A percentile compares a stretch with the other conserved stretches of the same genome.
These are phyloP conservation scores for Aspergillus arachidicola DNA, from an alignment of 2,329 filamentous ascomycete species.

Conservation along the genomic window DNA sequence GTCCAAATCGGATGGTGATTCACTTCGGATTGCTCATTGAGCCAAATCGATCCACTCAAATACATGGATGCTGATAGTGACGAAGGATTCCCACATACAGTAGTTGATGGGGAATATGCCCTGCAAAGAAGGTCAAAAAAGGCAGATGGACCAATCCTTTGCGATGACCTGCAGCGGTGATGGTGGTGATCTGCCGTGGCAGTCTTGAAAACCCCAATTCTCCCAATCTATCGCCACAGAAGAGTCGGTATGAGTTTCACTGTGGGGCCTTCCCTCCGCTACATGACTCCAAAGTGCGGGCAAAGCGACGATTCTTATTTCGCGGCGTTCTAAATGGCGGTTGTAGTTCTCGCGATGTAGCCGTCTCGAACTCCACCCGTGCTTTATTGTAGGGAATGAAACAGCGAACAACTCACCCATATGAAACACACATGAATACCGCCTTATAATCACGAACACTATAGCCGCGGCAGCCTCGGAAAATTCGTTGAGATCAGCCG, in stretches of 20 bases:
- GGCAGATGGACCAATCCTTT: conserved; percentile 7
- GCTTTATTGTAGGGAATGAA: background rate
- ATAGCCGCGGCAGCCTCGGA: conserved; percentile 1
- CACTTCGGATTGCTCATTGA: background rate
- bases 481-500: background rate
- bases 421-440: background rate
- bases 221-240: conserved; percentile 2
- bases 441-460: background rate
- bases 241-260: background rate
- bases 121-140: conserved; percentile 1
- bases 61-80: background rate
- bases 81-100: conserved; percentile 1
- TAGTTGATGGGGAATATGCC: conserved; percentile 1
- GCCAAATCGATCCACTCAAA: background rate
- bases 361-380: background rate
- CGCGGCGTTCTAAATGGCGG: background rate
- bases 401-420: background rate
- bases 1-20: background rate
- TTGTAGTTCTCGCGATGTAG: background rate
- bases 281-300: background rate
- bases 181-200: conserved; percentile 6
- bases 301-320: conserved; percentile 8
- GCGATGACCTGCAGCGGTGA: conserved; percentile 9
- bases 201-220: conserved; percentile 2
- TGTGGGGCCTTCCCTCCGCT: background rate